Evolutionary conservation across 2,329 filamentous ascomycete genomes (phyloP), one percentile per base, ranked within the genome.

Genomic region (Colletotrichum kahawae): DNA sequence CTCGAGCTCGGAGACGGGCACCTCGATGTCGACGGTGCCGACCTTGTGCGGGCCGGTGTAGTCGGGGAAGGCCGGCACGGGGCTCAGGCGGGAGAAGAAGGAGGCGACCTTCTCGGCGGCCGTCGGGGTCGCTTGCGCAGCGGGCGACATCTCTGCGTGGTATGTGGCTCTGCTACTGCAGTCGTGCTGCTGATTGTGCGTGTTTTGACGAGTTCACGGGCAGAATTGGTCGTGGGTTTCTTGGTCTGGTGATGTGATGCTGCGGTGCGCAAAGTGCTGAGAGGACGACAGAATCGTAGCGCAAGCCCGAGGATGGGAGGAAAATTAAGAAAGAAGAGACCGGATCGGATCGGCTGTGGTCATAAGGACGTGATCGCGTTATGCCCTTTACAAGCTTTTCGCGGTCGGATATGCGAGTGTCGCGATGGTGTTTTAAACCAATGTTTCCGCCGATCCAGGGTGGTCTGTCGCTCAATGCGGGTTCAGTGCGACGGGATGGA

Each of bases 31-130:
- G 78, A 95, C 87, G 4, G 93, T 95, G 77, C 95, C 95, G 74
- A 97, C 95, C 79, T 92, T 91, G 86, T 95, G 93, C 0, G 94
- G 93, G 1, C 95, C 95, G 1, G 93, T 92, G 81, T 95, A 96
- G 5, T 91, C 86, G 5, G 95, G 93, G 73, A 97, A 95, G 2
- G 88, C 83, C 1, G 95, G 95, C 6, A 95, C 86, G 1, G 93
- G 93, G 79, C 90, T 95, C 78, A 94, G 84, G 59, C 86, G 86
- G 16, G 89, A 87, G n/a, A 91, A 80, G 75, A 89, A 87, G 12
- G 86, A 83, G 60, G 85, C 83, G 80, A 90, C 83, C 79, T 85
- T 87, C 73, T 83, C 72, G 78, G 79, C 68, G 21, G 79, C 79
- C 62, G 72, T 71, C 62, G 62, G 51, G 31, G 72, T 63, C 68